Conservation (phyloP, 2,329 filamentous ascomycete genomes). For the Penicillium psychrosexuale region DNA sequence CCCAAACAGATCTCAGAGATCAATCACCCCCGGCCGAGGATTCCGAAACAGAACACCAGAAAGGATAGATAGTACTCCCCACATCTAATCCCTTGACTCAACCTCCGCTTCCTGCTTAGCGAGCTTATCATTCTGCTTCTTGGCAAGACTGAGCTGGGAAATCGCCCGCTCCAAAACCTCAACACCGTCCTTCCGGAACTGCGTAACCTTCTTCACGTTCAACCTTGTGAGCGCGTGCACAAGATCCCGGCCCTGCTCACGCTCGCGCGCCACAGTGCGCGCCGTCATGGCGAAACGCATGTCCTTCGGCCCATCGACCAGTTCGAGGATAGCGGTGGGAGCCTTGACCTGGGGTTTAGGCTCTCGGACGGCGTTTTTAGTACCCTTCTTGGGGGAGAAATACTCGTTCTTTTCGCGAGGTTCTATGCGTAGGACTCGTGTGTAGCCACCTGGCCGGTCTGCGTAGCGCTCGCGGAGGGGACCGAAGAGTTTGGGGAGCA, state of each 20-base stretch:
- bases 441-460: constrained; percentile 83
- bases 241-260: constrained; percentile 51
- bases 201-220: constrained; percentile 81
- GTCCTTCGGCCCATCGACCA: constrained; percentile 91
- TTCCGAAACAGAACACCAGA: not conserved
- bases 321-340: constrained; percentile 82
- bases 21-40: not conserved
- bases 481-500: constrained; percentile 82
- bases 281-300: constrained; percentile 94
- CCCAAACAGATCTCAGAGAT: not conserved
- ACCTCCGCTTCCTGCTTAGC: constrained; percentile 30
- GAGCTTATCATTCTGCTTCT: constrained; percentile 30
- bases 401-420: constrained; percentile 60
- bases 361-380: constrained; percentile 14
- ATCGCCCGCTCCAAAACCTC: constrained; percentile 64
- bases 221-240: constrained; percentile 69
- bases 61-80: not conserved
- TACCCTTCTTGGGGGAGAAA: constrained; percentile 17
- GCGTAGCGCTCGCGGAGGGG: constrained; percentile 76
- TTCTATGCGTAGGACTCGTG: constrained; percentile 87
- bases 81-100: constrained; percentile 4
- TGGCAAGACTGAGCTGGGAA: constrained; percentile 53
- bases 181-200: constrained; percentile 66
- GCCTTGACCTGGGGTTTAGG: constrained; percentile 67
- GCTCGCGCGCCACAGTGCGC: constrained; percentile 67